phyloP scores from a whole-genome alignment of 2,329 filamentous ascomycete genomes.

The Talaromyces sp. region DNA sequence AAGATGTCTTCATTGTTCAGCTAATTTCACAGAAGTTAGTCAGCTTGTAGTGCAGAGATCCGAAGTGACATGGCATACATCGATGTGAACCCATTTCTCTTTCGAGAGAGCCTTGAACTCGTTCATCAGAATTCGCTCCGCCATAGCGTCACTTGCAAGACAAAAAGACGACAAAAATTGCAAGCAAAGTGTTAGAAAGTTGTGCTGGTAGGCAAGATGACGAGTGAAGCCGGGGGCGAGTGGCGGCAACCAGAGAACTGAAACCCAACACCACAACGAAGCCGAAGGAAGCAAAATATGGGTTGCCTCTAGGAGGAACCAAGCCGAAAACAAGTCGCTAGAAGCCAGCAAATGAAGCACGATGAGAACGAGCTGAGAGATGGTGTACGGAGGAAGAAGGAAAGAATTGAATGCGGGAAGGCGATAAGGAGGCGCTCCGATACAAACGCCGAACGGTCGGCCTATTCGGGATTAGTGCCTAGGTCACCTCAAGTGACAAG shows the following conservation, averaged over 20 bases:
- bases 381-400: not conserved
- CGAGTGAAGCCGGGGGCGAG: not conserved
- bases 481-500: too few species aligned
- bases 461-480: not conserved
- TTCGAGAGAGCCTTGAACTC: conserved; percentile 77
- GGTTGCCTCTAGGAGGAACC: not conserved
- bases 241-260: too few species aligned
- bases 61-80: conserved; percentile 50
- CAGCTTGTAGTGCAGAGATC: not conserved
- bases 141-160: not conserved
- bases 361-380: not conserved
- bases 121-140: conserved; percentile 80
- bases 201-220: not conserved
- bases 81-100: conserved; percentile 91
- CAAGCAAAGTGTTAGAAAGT: not conserved
- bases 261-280: too few species aligned
- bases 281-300: not conserved
- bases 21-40: conserved; percentile 37
- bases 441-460: not conserved
- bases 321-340: not conserved
- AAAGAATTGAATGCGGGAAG: not conserved
- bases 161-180: not conserved
- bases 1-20: conserved; percentile 78
- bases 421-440: not conserved
- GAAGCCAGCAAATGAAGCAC: not conserved